These are phyloP conservation scores for Trifolium repens DNA, from an alignment of 306 rosid genomes.

Conservation along the genomic window DNA sequence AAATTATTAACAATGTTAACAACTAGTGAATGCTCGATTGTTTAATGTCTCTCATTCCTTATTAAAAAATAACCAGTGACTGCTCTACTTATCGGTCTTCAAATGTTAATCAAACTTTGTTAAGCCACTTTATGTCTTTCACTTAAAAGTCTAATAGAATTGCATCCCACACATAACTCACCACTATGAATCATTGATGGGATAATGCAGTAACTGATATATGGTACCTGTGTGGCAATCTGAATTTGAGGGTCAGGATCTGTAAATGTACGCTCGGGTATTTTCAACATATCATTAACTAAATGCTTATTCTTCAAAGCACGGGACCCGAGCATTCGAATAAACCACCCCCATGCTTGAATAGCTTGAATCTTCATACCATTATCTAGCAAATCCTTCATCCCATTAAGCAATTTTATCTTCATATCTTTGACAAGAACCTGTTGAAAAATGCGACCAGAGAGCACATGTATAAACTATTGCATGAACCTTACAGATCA, in stretches of 20 bases:
- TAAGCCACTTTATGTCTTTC: slow-evolving; percentile 13
- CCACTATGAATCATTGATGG: slow-evolving; percentile 36
- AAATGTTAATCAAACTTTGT: slow-evolving; percentile 21
- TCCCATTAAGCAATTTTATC: slow-evolving; percentile 58
- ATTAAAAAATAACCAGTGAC: slow-evolving; percentile 3
- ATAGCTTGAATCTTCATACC: slow-evolving; percentile 76
- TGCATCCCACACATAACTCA: slow-evolving; percentile 37
- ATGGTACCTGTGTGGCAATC: slow-evolving; percentile 80
- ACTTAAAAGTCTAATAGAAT: slow-evolving; percentile 21
- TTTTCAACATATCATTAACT: slow-evolving; percentile 79
- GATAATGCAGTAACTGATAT: slow-evolving; percentile 33
- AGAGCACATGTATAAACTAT: slow-evolving; percentile 35
- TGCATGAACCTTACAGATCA: slow-evolving; percentile 20
- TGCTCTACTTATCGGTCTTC: slow-evolving; percentile 9
- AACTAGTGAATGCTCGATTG: slow-evolving; percentile 2
- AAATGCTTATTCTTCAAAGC: slow-evolving; percentile 70
- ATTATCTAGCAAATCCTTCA: slow-evolving; percentile 63
- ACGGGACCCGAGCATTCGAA: slow-evolving; percentile 69
- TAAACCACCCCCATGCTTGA: slow-evolving; percentile 93
- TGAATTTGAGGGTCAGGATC: slow-evolving; percentile 79
- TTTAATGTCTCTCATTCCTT: not conserved
- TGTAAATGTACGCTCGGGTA: slow-evolving; percentile 81
- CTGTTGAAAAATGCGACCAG: slow-evolving; percentile 45
- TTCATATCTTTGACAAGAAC: slow-evolving; percentile 76
- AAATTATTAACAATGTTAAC: not conserved